These are phyloP conservation scores for Neurospora hispaniola DNA, from an alignment of 495 filamentous ascomycete genomes.

Conservation along the genomic window DNA sequence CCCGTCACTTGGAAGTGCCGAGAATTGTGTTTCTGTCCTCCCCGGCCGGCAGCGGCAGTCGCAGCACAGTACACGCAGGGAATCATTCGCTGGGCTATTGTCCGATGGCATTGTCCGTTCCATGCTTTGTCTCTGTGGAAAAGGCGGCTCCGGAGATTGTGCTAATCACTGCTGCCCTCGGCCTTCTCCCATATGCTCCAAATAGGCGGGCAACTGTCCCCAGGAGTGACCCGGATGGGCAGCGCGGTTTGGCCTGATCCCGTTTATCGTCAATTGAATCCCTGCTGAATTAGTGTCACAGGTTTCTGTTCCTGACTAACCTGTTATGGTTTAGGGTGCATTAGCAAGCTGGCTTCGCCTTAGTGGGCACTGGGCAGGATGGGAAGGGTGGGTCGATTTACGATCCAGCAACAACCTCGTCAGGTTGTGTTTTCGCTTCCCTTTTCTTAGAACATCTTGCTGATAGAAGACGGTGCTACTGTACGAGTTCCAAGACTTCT, in stretches of 20 bases:
- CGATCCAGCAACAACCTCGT: background rate
- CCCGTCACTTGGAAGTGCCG: background rate
- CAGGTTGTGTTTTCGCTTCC: background rate
- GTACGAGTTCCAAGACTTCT: background rate
- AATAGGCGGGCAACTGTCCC: background rate
- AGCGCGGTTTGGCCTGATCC: background rate
- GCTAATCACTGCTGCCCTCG: background rate
- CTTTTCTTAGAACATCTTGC: background rate
- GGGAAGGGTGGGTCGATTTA: background rate
- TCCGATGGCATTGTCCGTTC: background rate
- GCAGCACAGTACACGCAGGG: background rate
- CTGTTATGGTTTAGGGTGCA: background rate
- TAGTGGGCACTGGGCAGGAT: background rate
- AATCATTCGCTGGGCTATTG: background rate
- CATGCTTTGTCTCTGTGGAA: background rate
- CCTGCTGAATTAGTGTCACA: background rate
- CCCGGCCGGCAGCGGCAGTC: background rate
- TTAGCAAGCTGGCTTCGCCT: background rate
- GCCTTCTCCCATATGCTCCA: background rate
- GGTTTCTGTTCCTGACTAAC: background rate
- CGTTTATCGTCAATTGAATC: background rate
- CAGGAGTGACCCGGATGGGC: background rate
- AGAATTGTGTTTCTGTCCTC: background rate
- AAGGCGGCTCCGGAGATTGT: background rate
- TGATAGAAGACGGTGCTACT: background rate